These are phyloP conservation scores for Xylaria digitata DNA, from an alignment of 2,329 filamentous ascomycete genomes.

Conservation along the genomic window DNA sequence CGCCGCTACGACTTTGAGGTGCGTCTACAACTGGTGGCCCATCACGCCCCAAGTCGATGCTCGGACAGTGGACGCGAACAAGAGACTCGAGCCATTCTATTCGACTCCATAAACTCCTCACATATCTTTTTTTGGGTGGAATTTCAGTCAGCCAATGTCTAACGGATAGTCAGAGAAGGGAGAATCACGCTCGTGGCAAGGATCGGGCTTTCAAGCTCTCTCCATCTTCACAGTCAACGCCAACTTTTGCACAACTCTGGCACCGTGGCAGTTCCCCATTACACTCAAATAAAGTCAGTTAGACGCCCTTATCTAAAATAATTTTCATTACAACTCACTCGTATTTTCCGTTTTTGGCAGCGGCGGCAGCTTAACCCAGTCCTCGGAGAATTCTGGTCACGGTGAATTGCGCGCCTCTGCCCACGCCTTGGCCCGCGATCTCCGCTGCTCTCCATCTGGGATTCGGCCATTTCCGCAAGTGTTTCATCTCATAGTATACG, in stretches of 20 bases:
- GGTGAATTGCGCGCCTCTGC: constrained; percentile 16
- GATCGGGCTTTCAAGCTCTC: constrained; percentile 34
- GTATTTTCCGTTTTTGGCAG: constrained; percentile 64
- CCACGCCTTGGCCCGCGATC: constrained; percentile 16
- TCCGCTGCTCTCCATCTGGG: not conserved
- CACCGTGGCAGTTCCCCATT: constrained; percentile 37
- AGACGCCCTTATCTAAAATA: not conserved
- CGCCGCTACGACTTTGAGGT: not conserved
- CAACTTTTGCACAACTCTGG: constrained; percentile 30
- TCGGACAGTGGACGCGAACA: constrained; percentile 55
- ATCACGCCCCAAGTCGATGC: constrained; percentile 52
- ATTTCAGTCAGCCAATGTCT: not conserved
- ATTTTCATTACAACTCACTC: constrained; percentile 48
- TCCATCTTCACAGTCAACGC: constrained; percentile 35
- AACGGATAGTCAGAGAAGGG: not conserved
- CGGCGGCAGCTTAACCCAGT: constrained; percentile 34
- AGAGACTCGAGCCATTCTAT: constrained; percentile 61
- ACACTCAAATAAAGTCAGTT: constrained; percentile 24
- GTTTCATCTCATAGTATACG: not conserved
- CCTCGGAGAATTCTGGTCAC: constrained; percentile 25
- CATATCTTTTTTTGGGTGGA: constrained; percentile 19
- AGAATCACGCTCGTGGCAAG: constrained; percentile 56
- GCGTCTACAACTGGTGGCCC: constrained; percentile 22
- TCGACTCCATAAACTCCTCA: constrained; percentile 40
- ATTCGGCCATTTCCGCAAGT: constrained; percentile 19